Conservation (phyloP, 179 eudicot genomes). For the Gypsophila paniculata region DNA sequence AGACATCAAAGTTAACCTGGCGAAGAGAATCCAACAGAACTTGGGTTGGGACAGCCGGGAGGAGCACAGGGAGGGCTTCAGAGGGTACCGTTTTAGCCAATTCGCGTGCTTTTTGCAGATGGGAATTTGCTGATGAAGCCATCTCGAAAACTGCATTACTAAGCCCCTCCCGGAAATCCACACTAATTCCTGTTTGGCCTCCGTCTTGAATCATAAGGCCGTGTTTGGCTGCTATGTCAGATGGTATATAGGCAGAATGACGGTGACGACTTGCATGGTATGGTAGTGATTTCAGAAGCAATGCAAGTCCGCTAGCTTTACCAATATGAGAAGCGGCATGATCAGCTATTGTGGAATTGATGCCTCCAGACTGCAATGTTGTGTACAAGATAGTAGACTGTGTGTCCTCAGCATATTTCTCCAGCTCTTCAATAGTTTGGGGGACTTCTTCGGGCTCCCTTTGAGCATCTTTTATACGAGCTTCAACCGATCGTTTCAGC, state of each 20-base stretch:
- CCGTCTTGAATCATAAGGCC: constrained; percentile 49
- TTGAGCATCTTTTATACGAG: constrained; percentile 81
- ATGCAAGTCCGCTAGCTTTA: constrained; percentile 75
- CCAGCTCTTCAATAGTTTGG: constrained; percentile 58
- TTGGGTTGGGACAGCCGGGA: constrained; percentile 82
- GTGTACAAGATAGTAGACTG: constrained; percentile 71
- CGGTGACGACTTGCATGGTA: constrained; percentile 65
- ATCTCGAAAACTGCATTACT: constrained; percentile 72
- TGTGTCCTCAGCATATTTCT: constrained; percentile 78
- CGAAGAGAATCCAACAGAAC: constrained; percentile 61
- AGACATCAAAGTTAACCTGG: constrained; percentile 69
- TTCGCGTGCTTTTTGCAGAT: constrained; percentile 73
- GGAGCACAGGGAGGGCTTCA: constrained; percentile 69
- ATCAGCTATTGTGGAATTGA: constrained; percentile 70
- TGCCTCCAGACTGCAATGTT: constrained; percentile 78
- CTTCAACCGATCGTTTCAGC: constrained; percentile 85
- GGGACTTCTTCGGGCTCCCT: constrained; percentile 57
- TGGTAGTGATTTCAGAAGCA: constrained; percentile 74
- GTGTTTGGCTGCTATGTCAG: constrained; percentile 64
- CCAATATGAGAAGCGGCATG: constrained; percentile 95
- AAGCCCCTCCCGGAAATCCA: constrained; percentile 60
- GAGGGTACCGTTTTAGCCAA: constrained; percentile 60
- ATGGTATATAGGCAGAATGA: constrained; percentile 68
- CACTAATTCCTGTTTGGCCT: constrained; percentile 39
- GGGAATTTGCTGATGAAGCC: constrained; percentile 80